Evolutionary conservation across 1,284 basidiomycete species (phyloP).

Genomic region (Pseudozyma hubeiensis): DNA sequence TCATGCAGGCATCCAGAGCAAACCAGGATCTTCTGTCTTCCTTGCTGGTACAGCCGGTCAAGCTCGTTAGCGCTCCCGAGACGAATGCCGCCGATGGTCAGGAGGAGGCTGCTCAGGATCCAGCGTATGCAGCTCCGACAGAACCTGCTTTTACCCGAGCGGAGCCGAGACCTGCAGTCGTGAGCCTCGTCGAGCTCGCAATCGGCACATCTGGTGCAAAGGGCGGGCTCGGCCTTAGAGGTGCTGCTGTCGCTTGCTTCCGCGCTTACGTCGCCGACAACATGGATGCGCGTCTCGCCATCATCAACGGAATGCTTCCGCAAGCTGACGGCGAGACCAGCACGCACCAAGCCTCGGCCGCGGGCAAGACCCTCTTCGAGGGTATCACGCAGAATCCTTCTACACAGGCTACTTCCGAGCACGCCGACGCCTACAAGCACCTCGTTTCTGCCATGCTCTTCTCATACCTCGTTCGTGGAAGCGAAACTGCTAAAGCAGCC

Average conservation of each 20-base stretch:
- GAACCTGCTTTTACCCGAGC: slow-evolving; percentile 36
- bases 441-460: slow-evolving; percentile 67
- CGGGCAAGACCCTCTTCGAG: slow-evolving; percentile 72
- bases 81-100: slow-evolving; percentile 15
- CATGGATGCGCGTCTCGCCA: slow-evolving; percentile 69
- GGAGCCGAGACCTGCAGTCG: slow-evolving; percentile 44
- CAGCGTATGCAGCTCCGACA: slow-evolving; percentile 4
- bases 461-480: slow-evolving; percentile 72
- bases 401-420: slow-evolving; percentile 25
- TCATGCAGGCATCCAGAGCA: slow-evolving; percentile 56
- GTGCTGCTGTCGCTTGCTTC: slow-evolving; percentile 61
- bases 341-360: slow-evolving; percentile 24
- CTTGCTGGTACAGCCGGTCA: slow-evolving; percentile 55
- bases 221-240: slow-evolving; percentile 53
- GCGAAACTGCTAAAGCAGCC: slow-evolving; percentile 73
- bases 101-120: slow-evolving; percentile 11
- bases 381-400: slow-evolving; percentile 71
- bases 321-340: slow-evolving; percentile 4
- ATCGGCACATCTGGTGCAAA: slow-evolving; percentile 52
- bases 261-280: slow-evolving; percentile 68
- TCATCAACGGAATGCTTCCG: slow-evolving; percentile 72
- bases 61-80: slow-evolving; percentile 17
- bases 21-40: slow-evolving; percentile 72
- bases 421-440: slow-evolving; percentile 71
- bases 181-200: slow-evolving; percentile 52